These are phyloP conservation scores for Penicillium brasilianum DNA, from an alignment of 2,329 filamentous ascomycete genomes.

Conservation along the genomic window DNA sequence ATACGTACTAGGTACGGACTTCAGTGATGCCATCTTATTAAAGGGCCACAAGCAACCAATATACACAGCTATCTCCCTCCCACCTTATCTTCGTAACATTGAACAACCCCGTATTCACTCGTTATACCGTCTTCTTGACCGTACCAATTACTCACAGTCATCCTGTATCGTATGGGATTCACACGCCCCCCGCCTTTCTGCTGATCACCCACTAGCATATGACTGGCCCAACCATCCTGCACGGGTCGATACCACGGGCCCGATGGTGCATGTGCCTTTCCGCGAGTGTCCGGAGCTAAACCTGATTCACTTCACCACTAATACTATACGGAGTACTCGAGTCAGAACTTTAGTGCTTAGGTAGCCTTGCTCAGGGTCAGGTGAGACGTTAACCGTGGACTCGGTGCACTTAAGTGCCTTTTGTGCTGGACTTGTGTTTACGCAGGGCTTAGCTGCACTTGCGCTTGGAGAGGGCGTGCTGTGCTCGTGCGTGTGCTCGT, in stretches of 20 bases:
- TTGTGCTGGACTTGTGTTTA: background rate
- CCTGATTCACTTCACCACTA: background rate
- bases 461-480: too few species aligned
- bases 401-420: background rate
- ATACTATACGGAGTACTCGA: too few species aligned
- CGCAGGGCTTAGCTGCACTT: background rate
- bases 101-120: too few species aligned
- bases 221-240: background rate
- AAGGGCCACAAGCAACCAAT: background rate
- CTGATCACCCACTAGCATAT: slow-evolving; percentile 9
- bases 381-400: background rate
- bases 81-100: too few species aligned
- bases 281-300: background rate
- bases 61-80: background rate
- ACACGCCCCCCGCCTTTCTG: slow-evolving; percentile 6
- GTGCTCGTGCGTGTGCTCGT: background rate
- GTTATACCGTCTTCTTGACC: background rate
- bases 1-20: too few species aligned
- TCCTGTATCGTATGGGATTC: too few species aligned
- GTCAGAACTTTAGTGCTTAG: too few species aligned
- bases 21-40: too few species aligned
- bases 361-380: too few species aligned
- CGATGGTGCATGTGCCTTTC: slow-evolving; percentile 9
- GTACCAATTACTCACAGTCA: background rate
- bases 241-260: slow-evolving; percentile 12